A percentile compares a stretch with the other conserved stretches of the same genome.
phyloP scores from a whole-genome alignment of 2,329 filamentous ascomycete species.

The Sordariomycetes sp. region DNA sequence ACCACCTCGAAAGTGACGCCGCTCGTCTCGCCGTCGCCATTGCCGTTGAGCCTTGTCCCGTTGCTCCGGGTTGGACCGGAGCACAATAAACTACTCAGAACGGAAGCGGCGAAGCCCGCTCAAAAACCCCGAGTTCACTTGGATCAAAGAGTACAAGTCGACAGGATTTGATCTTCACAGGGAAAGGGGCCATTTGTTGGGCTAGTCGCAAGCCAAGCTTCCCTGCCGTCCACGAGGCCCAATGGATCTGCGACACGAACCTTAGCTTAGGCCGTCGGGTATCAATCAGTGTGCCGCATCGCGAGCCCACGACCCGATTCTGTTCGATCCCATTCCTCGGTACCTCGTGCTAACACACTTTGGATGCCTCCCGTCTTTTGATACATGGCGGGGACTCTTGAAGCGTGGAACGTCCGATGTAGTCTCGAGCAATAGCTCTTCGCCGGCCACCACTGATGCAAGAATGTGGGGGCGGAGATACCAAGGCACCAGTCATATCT shows the following conservation, averaged over 20 bases:
- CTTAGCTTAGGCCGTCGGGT: neutral
- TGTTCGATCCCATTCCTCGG: neutral
- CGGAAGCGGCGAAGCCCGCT: neutral
- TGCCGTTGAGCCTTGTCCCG: neutral
- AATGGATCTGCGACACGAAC: slow-evolving; percentile 4
- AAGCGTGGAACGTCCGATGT: neutral
- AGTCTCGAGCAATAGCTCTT: neutral
- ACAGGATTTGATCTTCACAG: no score
- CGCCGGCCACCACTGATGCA: neutral
- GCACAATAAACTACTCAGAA: neutral
- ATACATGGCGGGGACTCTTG: neutral
- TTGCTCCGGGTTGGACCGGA: neutral
- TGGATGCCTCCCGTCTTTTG: no score
- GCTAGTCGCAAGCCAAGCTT: neutral
- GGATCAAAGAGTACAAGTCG: neutral
- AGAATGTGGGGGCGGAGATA: neutral
- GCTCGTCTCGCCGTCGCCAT: neutral
- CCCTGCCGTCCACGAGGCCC: neutral
- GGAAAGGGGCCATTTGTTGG: no score
- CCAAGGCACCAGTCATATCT: neutral
- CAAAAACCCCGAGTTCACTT: neutral
- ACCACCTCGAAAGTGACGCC: neutral
- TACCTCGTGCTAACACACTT: neutral
- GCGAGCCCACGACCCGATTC: neutral
- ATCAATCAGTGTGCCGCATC: neutral